These are phyloP conservation scores for Colletotrichum orbiculare DNA, from an alignment of 2,329 filamentous ascomycete genomes.

Conservation along the genomic window DNA sequence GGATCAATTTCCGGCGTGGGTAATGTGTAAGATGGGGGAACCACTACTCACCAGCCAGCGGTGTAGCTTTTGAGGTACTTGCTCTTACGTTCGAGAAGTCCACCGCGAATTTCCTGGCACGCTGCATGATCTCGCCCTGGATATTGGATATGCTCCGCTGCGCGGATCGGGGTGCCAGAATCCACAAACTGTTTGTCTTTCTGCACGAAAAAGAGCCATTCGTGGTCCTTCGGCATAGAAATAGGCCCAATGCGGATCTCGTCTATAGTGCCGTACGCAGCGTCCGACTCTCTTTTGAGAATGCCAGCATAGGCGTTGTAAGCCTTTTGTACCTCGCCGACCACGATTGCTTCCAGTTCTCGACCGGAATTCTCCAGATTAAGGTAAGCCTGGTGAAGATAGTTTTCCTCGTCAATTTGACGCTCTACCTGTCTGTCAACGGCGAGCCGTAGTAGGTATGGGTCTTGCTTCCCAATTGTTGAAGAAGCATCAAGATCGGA, in stretches of 20 bases:
- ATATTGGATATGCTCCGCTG: constrained; percentile 86
- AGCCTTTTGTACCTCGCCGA: constrained; percentile 97
- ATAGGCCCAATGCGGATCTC: constrained; percentile 86
- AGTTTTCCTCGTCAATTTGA: constrained; percentile 97
- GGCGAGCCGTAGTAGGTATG: constrained; percentile 84
- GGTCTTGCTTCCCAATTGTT: constrained; percentile 88
- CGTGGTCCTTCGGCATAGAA: constrained; percentile 91
- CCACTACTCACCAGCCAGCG: constrained; percentile 81
- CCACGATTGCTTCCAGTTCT: constrained; percentile 95
- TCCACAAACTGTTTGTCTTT: constrained; percentile 88
- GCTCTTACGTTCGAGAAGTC: constrained; percentile 95
- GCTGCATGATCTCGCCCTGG: constrained; percentile 89
- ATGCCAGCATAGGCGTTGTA: constrained; percentile 95
- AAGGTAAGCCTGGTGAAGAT: constrained; percentile 91
- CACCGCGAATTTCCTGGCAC: constrained; percentile 85
- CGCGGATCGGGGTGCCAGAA: constrained; percentile 81
- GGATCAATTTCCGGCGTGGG: constrained; percentile 19
- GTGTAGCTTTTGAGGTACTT: constrained; percentile 99
- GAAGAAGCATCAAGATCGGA: constrained; percentile 81
- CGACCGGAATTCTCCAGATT: constrained; percentile 95
- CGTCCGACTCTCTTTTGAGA: constrained; percentile 89
- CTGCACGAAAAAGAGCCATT: constrained; percentile 88
- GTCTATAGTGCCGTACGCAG: constrained; percentile 80
- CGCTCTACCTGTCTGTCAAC: constrained; percentile 92
- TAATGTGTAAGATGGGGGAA: constrained; percentile 30